phyloP scores from a whole-genome alignment of 2,329 filamentous ascomycete species.

The Claviceps digitariae region DNA sequence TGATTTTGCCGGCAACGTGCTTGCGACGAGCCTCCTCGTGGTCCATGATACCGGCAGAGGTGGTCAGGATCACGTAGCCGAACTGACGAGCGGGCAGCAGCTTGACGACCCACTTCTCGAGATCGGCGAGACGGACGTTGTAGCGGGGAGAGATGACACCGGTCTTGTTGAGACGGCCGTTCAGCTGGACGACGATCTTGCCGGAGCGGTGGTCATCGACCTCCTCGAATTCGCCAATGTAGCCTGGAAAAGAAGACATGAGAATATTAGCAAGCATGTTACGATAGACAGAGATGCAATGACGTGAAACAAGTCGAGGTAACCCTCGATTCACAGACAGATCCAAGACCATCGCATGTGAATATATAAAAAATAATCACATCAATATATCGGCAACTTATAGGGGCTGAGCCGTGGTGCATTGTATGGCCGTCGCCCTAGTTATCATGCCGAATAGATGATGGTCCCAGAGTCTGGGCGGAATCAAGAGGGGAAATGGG shows the following conservation, averaged over 20 bases:
- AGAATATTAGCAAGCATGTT: conserved; percentile 54
- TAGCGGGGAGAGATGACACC: conserved; percentile 99
- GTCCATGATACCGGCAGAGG: conserved; percentile 99
- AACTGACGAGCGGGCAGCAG: conserved; percentile 99
- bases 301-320: conserved; percentile 8
- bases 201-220: conserved; percentile 98
- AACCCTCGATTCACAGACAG: conserved; percentile 14
- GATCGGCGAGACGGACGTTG: conserved; percentile 94
- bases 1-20: conserved; percentile 98
- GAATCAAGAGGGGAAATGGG: background rate
- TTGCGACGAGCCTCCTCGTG: conserved; percentile 99
- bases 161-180: conserved; percentile 96
- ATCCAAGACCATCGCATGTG: conserved; percentile 71
- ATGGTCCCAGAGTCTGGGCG: conserved; percentile 9
- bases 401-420: conserved; percentile 92
- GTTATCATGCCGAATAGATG: conserved; percentile 91
- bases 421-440: conserved; percentile 75
- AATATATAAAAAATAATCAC: conserved; percentile 24
- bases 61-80: conserved; percentile 98
- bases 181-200: conserved; percentile 99
- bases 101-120: conserved; percentile 99
- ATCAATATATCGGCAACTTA: conserved; percentile 96
- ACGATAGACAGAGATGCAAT: conserved; percentile 84
- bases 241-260: conserved; percentile 44
- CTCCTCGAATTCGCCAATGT: conserved; percentile 99